A percentile compares a stretch with the other conserved stretches of the same genome.
Evolutionary conservation across 73 alveolate species (phyloP).

Genomic region (Breviolum minutum): DNA sequence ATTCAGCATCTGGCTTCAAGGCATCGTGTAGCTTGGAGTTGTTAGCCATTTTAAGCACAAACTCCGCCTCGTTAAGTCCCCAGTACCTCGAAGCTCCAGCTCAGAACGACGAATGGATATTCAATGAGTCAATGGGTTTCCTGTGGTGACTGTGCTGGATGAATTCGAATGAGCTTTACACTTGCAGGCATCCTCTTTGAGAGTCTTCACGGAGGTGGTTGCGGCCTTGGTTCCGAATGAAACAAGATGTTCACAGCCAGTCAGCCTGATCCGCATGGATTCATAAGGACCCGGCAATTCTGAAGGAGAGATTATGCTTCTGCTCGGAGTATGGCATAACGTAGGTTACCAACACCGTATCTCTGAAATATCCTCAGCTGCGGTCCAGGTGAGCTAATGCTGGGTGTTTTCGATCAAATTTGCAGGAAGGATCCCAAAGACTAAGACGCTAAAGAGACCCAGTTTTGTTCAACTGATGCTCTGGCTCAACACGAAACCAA

Average conservation of each 20-base stretch:
- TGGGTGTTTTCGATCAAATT: background rate
- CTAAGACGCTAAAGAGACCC: background rate
- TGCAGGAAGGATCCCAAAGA: too few relatives aligned
- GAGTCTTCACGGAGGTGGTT: constrained; percentile 17
- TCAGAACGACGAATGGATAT: background rate
- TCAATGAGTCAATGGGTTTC: background rate
- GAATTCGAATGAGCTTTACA: background rate
- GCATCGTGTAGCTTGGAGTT: constrained; percentile 52
- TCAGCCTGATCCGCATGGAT: background rate
- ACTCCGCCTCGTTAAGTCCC: constrained; percentile 72
- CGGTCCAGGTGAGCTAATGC: background rate
- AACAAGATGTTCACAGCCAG: background rate
- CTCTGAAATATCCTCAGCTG: constrained; percentile 10
- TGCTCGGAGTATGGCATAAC: constrained; percentile 54
- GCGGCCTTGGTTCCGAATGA: background rate
- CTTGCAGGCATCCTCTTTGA: constrained; percentile 75
- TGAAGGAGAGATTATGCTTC: constrained; percentile 6
- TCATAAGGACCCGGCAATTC: constrained; percentile 18
- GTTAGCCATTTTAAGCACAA: constrained; percentile 36
- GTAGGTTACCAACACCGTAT: constrained; percentile 72
- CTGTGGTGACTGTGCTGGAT: background rate
- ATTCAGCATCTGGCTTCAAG: background rate
- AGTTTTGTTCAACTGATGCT: background rate
- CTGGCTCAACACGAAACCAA: background rate
- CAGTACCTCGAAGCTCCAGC: constrained; percentile 34